Percentiles rank a stretch among this genome's conserved stretches.
These are phyloP conservation scores for Cadophora sp. DNA, from an alignment of 2,329 filamentous ascomycete species.

Conservation along the genomic window DNA sequence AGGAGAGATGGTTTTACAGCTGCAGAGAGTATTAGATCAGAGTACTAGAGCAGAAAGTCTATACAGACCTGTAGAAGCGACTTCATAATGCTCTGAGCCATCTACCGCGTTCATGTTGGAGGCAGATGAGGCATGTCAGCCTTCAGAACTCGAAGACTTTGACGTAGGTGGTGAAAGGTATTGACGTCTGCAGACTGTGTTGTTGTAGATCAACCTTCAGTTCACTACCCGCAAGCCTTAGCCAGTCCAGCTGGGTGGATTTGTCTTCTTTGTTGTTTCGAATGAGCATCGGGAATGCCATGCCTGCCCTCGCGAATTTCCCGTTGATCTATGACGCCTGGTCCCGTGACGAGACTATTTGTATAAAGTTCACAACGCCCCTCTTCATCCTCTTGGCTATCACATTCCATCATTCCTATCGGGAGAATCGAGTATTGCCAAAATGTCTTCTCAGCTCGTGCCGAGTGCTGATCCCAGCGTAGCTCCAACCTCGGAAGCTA, in stretches of 20 bases:
- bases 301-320: slow-evolving; percentile 18
- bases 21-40: slow-evolving; percentile 32
- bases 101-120: slow-evolving; percentile 69
- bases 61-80: slow-evolving; percentile 52
- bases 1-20: slow-evolving; percentile 79
- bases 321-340: slow-evolving; percentile 26
- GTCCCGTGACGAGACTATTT: slow-evolving; percentile 29
- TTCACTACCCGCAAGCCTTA: background rate
- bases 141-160: background rate
- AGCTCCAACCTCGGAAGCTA: slow-evolving; percentile 25
- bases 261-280: slow-evolving; percentile 17
- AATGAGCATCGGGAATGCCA: no score
- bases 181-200: background rate
- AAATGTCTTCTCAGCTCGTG: slow-evolving; percentile 19
- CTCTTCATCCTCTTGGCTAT: slow-evolving; percentile 9
- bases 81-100: slow-evolving; percentile 62
- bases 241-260: slow-evolving; percentile 22
- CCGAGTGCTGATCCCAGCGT: slow-evolving; percentile 35
- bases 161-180: background rate
- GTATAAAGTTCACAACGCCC: background rate
- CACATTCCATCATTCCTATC: slow-evolving; percentile 5
- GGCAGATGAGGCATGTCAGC: slow-evolving; percentile 35
- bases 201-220: background rate
- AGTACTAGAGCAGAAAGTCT: slow-evolving; percentile 2
- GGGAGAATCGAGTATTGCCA: background rate